phyloP scores from a whole-genome alignment of 192 early-diverging fungal species.

The Linnemannia exigua region DNA sequence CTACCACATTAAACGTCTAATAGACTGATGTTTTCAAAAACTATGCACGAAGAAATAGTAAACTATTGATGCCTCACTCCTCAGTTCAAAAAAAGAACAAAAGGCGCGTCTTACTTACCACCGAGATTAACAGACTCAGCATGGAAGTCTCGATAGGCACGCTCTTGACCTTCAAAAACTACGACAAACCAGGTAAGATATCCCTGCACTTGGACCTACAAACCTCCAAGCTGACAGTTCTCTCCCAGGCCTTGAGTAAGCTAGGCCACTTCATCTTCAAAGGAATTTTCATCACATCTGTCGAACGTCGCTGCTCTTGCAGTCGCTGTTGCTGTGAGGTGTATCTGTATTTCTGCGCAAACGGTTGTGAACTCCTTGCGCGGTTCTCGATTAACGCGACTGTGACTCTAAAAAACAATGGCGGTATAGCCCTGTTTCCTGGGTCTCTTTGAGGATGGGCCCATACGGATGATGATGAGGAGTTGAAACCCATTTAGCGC shows the following conservation, averaged over 20 bases:
- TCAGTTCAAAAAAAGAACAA: too few species aligned
- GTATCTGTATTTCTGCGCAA: too few species aligned
- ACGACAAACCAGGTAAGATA: not conserved
- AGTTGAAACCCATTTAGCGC: not conserved
- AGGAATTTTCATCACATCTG: not conserved
- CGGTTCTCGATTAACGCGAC: not conserved
- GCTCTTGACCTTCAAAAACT: conserved; percentile 10
- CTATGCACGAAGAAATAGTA: too few species aligned
- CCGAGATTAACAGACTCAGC: not conserved
- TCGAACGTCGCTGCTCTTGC: not conserved
- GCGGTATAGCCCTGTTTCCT: too few species aligned
- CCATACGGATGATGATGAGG: not conserved
- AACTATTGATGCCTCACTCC: too few species aligned
- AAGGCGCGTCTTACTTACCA: not conserved
- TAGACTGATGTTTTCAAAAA: too few species aligned
- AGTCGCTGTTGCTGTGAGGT: too few species aligned
- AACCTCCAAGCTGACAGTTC: conserved; percentile 1
- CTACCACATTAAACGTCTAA: not conserved
- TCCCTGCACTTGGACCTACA: not conserved
- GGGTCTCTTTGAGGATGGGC: not conserved
- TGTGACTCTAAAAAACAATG: not conserved
- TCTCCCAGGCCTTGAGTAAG: not conserved
- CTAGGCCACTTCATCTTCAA: conserved; percentile 1
- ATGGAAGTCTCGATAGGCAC: not conserved
- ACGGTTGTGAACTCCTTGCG: too few species aligned